A percentile compares a stretch with the other conserved stretches of the same genome.
Evolutionary conservation across 73 alveolate genomes (phyloP).

Genomic region (Paramecium pentaurelia): DNA sequence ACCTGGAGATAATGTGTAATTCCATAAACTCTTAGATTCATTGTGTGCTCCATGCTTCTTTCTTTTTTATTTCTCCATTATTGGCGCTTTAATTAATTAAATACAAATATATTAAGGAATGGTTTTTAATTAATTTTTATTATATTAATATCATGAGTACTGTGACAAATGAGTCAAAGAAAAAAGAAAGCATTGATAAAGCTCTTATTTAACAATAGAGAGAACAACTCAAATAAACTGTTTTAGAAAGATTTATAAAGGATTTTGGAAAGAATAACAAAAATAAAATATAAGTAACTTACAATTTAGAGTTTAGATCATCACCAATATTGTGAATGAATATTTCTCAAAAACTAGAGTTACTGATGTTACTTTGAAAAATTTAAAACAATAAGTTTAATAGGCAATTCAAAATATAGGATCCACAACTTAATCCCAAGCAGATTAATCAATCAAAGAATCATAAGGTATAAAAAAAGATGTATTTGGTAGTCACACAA

Average conservation of each 20-base stretch:
- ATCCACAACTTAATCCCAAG: neutral
- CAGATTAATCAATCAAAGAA: neutral
- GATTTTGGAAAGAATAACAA: slow-evolving; percentile 54
- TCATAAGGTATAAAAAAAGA: neutral
- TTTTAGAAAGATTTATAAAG: slow-evolving; percentile 43
- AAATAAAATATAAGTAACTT: slow-evolving; percentile 41
- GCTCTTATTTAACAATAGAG: slow-evolving; percentile 46
- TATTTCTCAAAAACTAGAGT: slow-evolving; percentile 21
- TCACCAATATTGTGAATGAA: slow-evolving; percentile 11
- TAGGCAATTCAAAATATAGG: slow-evolving; percentile 5
- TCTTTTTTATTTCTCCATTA: slow-evolving; percentile 39
- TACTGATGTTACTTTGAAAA: slow-evolving; percentile 51
- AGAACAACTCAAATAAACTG: slow-evolving; percentile 56
- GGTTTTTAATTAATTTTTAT: slow-evolving; percentile 5
- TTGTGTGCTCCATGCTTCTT: slow-evolving; percentile 53
- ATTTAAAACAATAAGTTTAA: neutral
- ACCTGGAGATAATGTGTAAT: slow-evolving; percentile 84
- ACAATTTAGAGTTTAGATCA: neutral
- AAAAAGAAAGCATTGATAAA: slow-evolving; percentile 30
- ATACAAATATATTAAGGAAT: neutral
- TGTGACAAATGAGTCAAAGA: neutral
- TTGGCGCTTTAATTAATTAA: slow-evolving; percentile 13
- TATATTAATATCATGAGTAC: neutral
- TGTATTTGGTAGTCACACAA: neutral
- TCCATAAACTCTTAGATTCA: slow-evolving; percentile 68